Evolutionary conservation across 1,284 basidiomycete genomes (phyloP).

Genomic region (Xerocomus nothofagi): DNA sequence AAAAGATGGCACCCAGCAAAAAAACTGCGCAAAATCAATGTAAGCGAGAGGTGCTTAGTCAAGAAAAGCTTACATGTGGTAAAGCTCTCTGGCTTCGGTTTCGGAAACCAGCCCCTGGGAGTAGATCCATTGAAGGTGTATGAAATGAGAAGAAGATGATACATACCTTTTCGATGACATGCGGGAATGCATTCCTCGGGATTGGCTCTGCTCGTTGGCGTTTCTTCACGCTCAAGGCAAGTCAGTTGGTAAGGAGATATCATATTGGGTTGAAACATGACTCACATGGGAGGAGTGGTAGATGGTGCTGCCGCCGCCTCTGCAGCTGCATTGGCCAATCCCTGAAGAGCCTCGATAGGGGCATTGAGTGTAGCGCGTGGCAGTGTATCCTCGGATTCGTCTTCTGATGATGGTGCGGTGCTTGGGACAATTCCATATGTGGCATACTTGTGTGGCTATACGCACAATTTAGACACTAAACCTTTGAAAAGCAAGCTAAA

Average conservation of each 20-base stretch:
- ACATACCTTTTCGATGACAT: slow-evolving; percentile 77
- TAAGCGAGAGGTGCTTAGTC: slow-evolving; percentile 2
- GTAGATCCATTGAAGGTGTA: slow-evolving; percentile 1
- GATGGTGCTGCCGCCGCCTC: slow-evolving; percentile 81
- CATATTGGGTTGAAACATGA: slow-evolving; percentile 17
- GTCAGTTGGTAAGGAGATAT: slow-evolving; percentile 14
- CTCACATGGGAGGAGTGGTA: slow-evolving; percentile 32
- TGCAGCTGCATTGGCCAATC: slow-evolving; percentile 89
- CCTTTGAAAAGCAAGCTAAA: slow-evolving; percentile 13
- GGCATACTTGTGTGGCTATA: slow-evolving; percentile 83
- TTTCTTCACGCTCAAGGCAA: slow-evolving; percentile 67
- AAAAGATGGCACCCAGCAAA: slow-evolving; percentile 95
- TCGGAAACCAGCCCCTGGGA: slow-evolving; percentile 74
- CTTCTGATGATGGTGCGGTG: slow-evolving; percentile 80
- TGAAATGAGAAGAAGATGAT: slow-evolving; percentile 2
- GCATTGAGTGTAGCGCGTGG: slow-evolving; percentile 81
- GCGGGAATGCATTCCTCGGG: slow-evolving; percentile 80
- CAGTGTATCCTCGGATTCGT: slow-evolving; percentile 84
- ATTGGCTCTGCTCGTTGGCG: slow-evolving; percentile 85
- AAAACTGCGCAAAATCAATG: slow-evolving; percentile 60
- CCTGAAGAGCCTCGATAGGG: slow-evolving; percentile 90
- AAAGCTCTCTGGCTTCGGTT: slow-evolving; percentile 75
- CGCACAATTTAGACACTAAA: background rate
- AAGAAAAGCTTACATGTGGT: slow-evolving; percentile 63
- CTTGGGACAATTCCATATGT: slow-evolving; percentile 86